phyloP scores from a whole-genome alignment of 1,139 yeast species.

The Geotrichum aggregatum region DNA sequence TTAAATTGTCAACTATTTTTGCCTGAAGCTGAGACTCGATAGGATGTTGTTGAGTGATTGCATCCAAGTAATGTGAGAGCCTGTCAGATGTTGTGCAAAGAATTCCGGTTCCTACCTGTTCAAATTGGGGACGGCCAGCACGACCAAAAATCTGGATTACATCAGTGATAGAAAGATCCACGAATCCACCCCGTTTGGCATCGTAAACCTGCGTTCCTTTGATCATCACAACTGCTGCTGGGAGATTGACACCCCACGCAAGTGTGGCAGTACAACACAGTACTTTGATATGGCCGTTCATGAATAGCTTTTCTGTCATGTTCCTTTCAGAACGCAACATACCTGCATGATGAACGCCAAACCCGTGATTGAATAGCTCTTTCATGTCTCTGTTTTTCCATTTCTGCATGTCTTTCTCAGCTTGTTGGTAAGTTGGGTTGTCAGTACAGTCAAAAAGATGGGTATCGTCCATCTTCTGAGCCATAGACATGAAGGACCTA shows the following conservation, averaged over 20 bases:
- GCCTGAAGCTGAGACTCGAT: slow-evolving; percentile 80
- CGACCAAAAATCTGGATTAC: slow-evolving; percentile 98
- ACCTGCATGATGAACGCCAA: slow-evolving; percentile 97
- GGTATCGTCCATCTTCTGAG: slow-evolving; percentile 53
- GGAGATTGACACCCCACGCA: slow-evolving; percentile 99
- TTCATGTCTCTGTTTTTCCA: slow-evolving; percentile 74
- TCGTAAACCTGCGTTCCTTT: slow-evolving; percentile 97
- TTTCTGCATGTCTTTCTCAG: slow-evolving; percentile 63
- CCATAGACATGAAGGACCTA: slow-evolving; percentile 63
- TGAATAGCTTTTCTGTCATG: slow-evolving; percentile 80
- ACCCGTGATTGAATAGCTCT: slow-evolving; percentile 76
- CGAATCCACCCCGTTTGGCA: slow-evolving; percentile 89
- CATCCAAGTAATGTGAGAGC: slow-evolving; percentile 78
- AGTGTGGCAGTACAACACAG: slow-evolving; percentile 94
- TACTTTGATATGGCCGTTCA: slow-evolving; percentile 80
- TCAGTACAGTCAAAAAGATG: slow-evolving; percentile 61
- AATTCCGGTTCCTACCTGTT: slow-evolving; percentile 87
- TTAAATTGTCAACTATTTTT: slow-evolving; percentile 82
- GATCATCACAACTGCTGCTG: slow-evolving; percentile 95
- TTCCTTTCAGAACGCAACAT: slow-evolving; percentile 90
- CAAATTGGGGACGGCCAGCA: slow-evolving; percentile 98
- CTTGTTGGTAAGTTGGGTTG: slow-evolving; percentile 45
- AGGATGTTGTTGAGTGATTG: slow-evolving; percentile 92
- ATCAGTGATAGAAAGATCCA: slow-evolving; percentile 91
- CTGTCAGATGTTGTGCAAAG: slow-evolving; percentile 78